Evolutionary conservation across 495 filamentous ascomycete genomes (phyloP), one percentile per base, ranked within the genome.

Genomic region (Aspergillus diversus): DNA sequence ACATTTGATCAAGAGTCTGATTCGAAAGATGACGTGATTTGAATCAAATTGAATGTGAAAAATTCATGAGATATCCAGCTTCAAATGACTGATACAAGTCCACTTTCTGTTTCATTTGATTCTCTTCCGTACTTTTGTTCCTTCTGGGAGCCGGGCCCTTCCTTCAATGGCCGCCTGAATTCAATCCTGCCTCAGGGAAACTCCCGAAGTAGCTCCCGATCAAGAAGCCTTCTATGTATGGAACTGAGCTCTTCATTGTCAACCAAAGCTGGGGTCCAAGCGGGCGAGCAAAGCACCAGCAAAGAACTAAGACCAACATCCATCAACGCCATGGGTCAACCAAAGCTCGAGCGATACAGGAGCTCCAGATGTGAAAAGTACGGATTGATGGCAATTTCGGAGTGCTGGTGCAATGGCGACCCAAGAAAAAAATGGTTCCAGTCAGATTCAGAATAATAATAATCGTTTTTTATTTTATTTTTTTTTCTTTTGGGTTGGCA

Each of bases 221-320:
- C 21, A 27, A 27, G 21, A 2, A 27, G 21, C 21, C 21, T 27
- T 27, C n/a, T n/a, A n/a, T 43, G 39, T n/a, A 43, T 43, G 39
- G n/a, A 12, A 43, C 37, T 39, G 37, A 8, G 37, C 8, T 39
- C 11, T 13, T 13, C 39, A 4, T 43, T 11, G 39, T 43, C 5
- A 50, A 50, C 15, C 47, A 50, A 27, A 16, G n/a, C 16, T 17
- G 11, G 56, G 59, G 59, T 15, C 64, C 55, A 66, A 63, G 59
- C 64, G 59, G 58, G 31, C 13, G 55, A 9, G 64, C 33, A 59
- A 63, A 63, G 48, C 58, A 60, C 61, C 62, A 50, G 6, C 39
- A 33, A 47, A 59, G 42, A 49, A 17, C 5, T 9, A 50, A 50
- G 16, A 27, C 21, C 47, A 50, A 50, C n/a, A 17, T 43, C 8